These are phyloP conservation scores for Aquilaria yunnanensis DNA, from an alignment of 345 rosid species.

Conservation along the genomic window DNA sequence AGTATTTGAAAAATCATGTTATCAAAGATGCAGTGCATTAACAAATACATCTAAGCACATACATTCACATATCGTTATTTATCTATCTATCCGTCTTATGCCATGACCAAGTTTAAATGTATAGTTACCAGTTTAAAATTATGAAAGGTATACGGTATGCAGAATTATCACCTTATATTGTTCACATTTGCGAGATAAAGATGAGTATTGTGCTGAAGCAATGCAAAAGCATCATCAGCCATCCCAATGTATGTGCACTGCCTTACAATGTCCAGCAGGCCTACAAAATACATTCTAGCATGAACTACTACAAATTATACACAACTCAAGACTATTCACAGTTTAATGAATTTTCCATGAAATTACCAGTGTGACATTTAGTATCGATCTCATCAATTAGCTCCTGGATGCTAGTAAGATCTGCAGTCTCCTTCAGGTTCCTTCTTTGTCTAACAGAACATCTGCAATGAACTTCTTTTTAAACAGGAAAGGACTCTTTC, in stretches of 20 bases:
- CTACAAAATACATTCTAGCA: constrained; percentile 30
- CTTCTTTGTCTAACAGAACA: constrained; percentile 83
- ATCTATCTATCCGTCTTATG: too few relatives aligned
- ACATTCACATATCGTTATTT: too few relatives aligned
- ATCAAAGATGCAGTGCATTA: too few relatives aligned
- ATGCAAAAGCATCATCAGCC: constrained; percentile 88
- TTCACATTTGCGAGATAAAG: constrained; percentile 88
- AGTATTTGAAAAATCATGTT: too few relatives aligned
- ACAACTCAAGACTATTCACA: constrained; percentile 4
- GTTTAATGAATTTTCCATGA: constrained; percentile 7
- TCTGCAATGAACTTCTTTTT: constrained; percentile 21
- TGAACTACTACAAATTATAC: constrained; percentile 3
- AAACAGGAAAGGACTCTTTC: neutral
- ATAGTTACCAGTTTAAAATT: too few relatives aligned
- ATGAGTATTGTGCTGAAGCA: constrained; percentile 82
- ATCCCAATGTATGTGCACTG: constrained; percentile 90
- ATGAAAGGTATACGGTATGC: neutral
- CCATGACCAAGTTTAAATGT: too few relatives aligned
- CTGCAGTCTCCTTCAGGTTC: constrained; percentile 87
- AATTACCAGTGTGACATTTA: constrained; percentile 61
- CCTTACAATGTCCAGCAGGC: constrained; percentile 67
- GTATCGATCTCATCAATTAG: constrained; percentile 59
- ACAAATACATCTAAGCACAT: too few relatives aligned
- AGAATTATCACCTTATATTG: constrained; percentile 59
- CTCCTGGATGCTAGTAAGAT: constrained; percentile 87